Base-by-base conservation (phyloP, 2,329 filamentous ascomycete species). In the Trematosphaeria pertusa region DNA sequence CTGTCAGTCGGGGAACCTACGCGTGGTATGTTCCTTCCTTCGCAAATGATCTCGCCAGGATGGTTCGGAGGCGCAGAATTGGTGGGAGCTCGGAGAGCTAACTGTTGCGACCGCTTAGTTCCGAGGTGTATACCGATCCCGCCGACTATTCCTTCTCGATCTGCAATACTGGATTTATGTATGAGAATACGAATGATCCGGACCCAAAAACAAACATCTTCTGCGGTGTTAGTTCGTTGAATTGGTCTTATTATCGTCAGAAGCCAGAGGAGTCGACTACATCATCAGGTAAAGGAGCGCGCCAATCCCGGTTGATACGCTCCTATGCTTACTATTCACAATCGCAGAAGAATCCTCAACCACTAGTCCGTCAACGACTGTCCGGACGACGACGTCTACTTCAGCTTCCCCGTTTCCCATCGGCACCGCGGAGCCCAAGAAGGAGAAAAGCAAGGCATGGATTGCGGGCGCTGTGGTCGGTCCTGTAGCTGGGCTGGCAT, bases 391-490 rank as follows among this genome's bases (percentile, higher is more conserved):
- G 7, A 8, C 24, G 24, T 7, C 31, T 6, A n/a, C 31, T 8
- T 34, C 31, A 34, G 31, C 11, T 34, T 28, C 24, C 24, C 7
- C 24, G 24, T 26, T 6, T 8, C 17, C 46, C 14, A 46, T 41
- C 12, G 12, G 34, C 5, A 26, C 33, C 12, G 21, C 42, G 5
- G 37, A 22, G 9, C 3, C 20, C 30, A 54, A 60, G 22, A 38
- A 38, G 3, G n/a, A n/a, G n/a, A 45, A 49, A 19, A 59, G 54
- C 47, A 60, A 65, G 43, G 61, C 59, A 9, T 67, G 64, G 64
- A 67, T 67, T 20, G 61, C 64, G 7, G 64, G 62, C n/a, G 62
- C 51, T 0, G 59, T 67, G 19, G 49, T 65, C 6, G 62, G 62
- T 1, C 61, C 61, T 11, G 37, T 67, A 19, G 37, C 52, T 2